Evolutionary conservation across 1,284 basidiomycete genomes (phyloP).

Genomic region (Sanghuangporus weigelae): DNA sequence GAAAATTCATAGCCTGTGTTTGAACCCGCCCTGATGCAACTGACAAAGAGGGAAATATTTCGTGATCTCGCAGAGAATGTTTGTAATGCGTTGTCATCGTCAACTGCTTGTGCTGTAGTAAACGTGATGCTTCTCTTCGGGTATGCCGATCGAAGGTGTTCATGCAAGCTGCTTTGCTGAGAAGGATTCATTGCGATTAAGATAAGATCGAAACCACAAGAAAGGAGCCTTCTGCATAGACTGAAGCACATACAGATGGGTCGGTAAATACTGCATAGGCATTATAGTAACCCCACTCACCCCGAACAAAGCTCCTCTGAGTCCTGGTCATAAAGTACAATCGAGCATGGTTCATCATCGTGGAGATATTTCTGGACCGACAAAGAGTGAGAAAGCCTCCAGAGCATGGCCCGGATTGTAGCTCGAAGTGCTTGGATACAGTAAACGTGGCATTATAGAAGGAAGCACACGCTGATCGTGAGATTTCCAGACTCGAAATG

Average conservation of each 20-base stretch:
- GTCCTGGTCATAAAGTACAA: not conserved
- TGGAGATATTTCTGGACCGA: slow-evolving; percentile 5
- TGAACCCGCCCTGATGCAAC: not conserved
- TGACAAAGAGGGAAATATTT: not conserved
- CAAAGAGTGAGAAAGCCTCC: slow-evolving; percentile 4
- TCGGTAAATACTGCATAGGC: not conserved
- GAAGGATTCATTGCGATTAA: not conserved
- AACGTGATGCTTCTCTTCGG: not conserved
- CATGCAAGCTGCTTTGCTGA: not conserved
- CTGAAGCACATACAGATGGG: not conserved
- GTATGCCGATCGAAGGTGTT: not conserved
- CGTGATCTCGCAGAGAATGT: not conserved
- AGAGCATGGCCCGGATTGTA: not conserved
- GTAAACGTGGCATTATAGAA: not conserved
- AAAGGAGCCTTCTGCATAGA: slow-evolving; percentile 4
- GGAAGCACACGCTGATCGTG: not conserved
- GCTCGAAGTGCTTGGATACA: not conserved
- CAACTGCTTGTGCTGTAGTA: not conserved
- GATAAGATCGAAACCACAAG: slow-evolving; percentile 8
- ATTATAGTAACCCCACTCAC: not conserved
- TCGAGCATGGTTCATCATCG: slow-evolving; percentile 5
- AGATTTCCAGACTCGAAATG: not conserved
- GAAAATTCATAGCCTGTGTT: not conserved
- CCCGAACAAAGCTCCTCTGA: slow-evolving; percentile 7
- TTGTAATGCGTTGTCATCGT: not conserved